Base-by-base conservation (phyloP, 83 land plant species). In the Thuja plicata region DNA sequence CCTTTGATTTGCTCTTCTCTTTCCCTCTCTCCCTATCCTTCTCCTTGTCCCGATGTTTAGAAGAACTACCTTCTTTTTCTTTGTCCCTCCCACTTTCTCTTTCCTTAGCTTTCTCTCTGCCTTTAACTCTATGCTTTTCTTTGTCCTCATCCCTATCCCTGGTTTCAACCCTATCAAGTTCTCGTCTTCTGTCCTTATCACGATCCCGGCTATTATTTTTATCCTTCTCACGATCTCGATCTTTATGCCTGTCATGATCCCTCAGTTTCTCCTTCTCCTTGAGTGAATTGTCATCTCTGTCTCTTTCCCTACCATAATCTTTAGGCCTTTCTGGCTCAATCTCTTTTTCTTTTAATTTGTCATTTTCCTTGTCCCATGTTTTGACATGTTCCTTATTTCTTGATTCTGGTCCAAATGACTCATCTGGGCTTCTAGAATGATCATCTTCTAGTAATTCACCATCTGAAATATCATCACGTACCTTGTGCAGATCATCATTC, bases 191-290 rank as follows among this genome's bases (percentile, higher is more conserved):
- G 48, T 87, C 85, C 84, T 88, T 82, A 32, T 82, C 40, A 78
- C 55, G 81, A 46, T 60, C 86, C 40, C 41, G 40, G 2, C 84
- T 52, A 60, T 62, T 87, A 54, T 89, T 82, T 57, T 79, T 73
- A 35, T 86, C 88, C 88, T 87, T 87, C 82, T 91, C 92, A 85
- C 85, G 24, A 12, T 89, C 89, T 81, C 89, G 84, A 46, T 90
- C 92, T 37, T 88, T 90, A 76, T 92, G 90, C 43, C 66, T 85
- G n/a, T 87, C 89, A n/a, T 52, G 52, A 11, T 83, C 84, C 52
- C 86, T 89, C 35, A 37, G 57, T 34, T 32, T 54, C 60, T 84
- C 86, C 38, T 84, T 84, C 12, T 84, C 62, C 60, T 52, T 84
- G 8, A 50, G 60, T 84, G 40, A 52, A 84, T 30, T 32, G 86